Base-by-base conservation (phyloP, 495 filamentous ascomycete species). In the Podospora conica region DNA sequence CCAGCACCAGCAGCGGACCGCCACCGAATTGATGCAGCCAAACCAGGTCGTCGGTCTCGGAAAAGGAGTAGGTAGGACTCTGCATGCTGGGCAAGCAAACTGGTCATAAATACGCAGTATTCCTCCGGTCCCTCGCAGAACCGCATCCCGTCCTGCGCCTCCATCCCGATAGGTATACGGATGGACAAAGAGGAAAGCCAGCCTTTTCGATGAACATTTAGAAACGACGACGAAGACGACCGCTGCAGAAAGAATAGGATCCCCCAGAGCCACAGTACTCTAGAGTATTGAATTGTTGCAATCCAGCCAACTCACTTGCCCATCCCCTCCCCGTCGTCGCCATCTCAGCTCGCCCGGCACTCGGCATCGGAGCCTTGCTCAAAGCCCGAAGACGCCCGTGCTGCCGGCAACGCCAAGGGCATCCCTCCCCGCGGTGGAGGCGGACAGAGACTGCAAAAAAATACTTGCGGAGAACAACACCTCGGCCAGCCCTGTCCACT, bases 1-100 rank as follows among this genome's bases (percentile, higher is more conserved):
- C 48, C 63, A 68, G 66, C 63, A 65, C 69, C 67, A 67, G 66
- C 63, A 63, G 67, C 69, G 63, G 70, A 55, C 61, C n/a, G 61
- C 48, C 27, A 23, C 55, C 25, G 61, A 64, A 56, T 48, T 60
- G 65, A 58, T 67, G 55, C 55, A 24, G 63, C 54, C 31, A 63
- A 24, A 25, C 61, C 53, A 59, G 21, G 24, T 18, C 20, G 54
- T 65, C 58, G 64, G 64, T 60, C 64, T 27, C 40, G 40, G 40
- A 48, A 48, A 48, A 18, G 40, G 40, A 48, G 40, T 18, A 48
- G n/a, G n/a, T n/a, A n/a, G 15, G 15, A n/a, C 40, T 48, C 40
- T 48, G 40, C 40, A 48, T 48, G 40, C 40, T 18, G 18, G 40
- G 40, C 40, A n/a, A 48, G 40, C 18, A 48, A 48, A n/a, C 40